Conservation (phyloP, 2,329 filamentous ascomycete genomes). For the Phialophora verrucosa region DNA sequence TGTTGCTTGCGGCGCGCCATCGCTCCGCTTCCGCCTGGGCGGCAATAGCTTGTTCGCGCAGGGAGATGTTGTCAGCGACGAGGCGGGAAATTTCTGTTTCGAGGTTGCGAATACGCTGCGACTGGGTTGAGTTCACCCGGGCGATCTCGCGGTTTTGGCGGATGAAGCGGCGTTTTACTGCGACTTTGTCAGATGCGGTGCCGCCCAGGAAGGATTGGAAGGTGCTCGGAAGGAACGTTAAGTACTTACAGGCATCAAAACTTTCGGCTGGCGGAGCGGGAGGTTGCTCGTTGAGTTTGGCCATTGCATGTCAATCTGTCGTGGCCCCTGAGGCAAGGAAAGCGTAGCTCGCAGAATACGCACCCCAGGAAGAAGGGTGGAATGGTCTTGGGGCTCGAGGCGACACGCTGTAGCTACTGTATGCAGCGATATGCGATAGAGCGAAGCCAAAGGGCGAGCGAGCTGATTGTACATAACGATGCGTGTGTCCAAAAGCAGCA, state of each 20-base stretch:
- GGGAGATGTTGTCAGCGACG: slow-evolving; percentile 64
- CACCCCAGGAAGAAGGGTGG: background rate
- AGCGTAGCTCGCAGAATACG: background rate
- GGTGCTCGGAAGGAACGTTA: background rate
- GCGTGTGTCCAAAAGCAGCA: background rate
- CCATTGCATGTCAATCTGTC: slow-evolving; percentile 47
- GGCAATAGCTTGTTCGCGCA: slow-evolving; percentile 64
- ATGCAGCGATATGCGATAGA: slow-evolving; percentile 10
- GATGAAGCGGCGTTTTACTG: slow-evolving; percentile 69
- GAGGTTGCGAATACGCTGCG: slow-evolving; percentile 66
- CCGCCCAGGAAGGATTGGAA: background rate
- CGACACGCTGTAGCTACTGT: background rate
- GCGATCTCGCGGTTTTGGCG: slow-evolving; percentile 71
- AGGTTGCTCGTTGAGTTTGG: slow-evolving; percentile 54
- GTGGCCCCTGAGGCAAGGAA: background rate
- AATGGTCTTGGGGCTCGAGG: background rate
- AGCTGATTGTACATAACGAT: background rate
- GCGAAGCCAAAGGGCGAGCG: slow-evolving; percentile 4
- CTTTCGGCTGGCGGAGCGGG: slow-evolving; percentile 50
- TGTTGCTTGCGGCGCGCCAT: slow-evolving; percentile 50
- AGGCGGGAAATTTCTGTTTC: slow-evolving; percentile 67
- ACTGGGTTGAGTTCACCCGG: slow-evolving; percentile 67
- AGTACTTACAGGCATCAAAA: slow-evolving; percentile 54
- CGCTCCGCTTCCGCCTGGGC: slow-evolving; percentile 62
- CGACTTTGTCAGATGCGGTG: slow-evolving; percentile 1